Conservation (phyloP, 1,284 basidiomycete genomes). For the Hymenochaete sp. region DNA sequence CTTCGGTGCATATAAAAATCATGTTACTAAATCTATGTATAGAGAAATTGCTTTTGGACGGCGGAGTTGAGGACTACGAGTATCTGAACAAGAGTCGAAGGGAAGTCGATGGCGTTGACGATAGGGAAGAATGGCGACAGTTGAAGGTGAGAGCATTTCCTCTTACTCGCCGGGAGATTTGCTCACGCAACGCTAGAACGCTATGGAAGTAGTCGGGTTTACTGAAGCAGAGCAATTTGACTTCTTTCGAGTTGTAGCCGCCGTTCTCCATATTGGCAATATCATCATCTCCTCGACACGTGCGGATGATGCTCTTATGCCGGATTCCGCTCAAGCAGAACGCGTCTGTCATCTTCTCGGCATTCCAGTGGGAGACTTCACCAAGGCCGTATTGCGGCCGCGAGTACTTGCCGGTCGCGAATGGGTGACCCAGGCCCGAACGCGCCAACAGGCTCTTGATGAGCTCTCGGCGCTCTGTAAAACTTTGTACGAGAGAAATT, state of each 20-base stretch:
- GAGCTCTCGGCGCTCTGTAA: constrained; percentile 92
- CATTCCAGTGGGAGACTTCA: constrained; percentile 84
- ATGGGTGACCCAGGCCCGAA: constrained; percentile 93
- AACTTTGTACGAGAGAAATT: constrained; percentile 96
- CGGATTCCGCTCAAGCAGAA: constrained; percentile 75
- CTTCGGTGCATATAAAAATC: constrained; percentile 11
- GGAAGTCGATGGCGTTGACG: constrained; percentile 93
- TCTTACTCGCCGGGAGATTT: constrained; percentile 1
- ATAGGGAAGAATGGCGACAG: constrained; percentile 79
- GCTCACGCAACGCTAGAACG: constrained; percentile 38
- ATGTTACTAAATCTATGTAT: constrained; percentile 3
- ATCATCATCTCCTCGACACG: constrained; percentile 77
- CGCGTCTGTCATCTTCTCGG: constrained; percentile 92
- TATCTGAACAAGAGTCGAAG: constrained; percentile 86
- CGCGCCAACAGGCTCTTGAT: constrained; percentile 86
- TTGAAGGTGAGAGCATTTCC: constrained; percentile 48
- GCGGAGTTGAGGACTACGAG: constrained; percentile 76
- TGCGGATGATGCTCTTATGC: constrained; percentile 84
- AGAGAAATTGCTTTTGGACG: constrained; percentile 75
- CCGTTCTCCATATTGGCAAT: constrained; percentile 94
- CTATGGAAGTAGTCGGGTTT: constrained; percentile 85
- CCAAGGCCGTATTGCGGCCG: constrained; percentile 79
- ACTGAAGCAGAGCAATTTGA: constrained; percentile 79
- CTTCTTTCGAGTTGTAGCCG: constrained; percentile 90
- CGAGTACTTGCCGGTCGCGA: constrained; percentile 92